Evolutionary conservation across 441 rosid genomes (phyloP).

Genomic region (Jatropha podagrica): DNA sequence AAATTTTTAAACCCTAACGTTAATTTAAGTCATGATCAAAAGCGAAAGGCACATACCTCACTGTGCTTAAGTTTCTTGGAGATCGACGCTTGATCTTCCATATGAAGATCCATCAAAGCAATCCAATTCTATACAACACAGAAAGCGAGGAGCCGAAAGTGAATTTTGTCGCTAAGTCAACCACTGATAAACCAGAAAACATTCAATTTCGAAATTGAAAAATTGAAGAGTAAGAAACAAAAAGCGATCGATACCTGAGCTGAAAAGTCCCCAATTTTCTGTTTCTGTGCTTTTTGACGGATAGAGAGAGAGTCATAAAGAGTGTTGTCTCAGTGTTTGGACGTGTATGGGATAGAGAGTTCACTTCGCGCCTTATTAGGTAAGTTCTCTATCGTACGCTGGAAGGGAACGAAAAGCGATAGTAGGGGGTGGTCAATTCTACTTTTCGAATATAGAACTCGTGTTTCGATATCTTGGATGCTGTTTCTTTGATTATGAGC

Average conservation of each 20-base stretch:
- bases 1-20: neutral
- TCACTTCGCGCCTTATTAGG: conserved; percentile 18
- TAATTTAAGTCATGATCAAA: neutral
- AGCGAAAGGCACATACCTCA: conserved; percentile 22
- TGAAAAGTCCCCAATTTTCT: conserved; percentile 1
- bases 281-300: neutral
- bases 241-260: conserved; percentile 3
- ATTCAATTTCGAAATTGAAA: neutral
- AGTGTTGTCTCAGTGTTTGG: neutral
- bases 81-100: conserved; percentile 13
- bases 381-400: conserved; percentile 11
- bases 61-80: conserved; percentile 16
- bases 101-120: conserved; percentile 16
- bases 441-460: neutral
- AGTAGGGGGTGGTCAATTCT: neutral
- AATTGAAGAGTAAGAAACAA: neutral
- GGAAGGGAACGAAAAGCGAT: neutral
- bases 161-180: too few relatives aligned
- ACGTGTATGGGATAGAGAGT: neutral
- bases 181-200: neutral
- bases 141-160: too few relatives aligned
- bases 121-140: neutral
- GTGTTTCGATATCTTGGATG: neutral
- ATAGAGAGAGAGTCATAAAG: neutral
- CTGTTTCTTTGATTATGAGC: neutral